Evolutionary conservation across 2,329 filamentous ascomycete species (phyloP), one percentile per base, ranked within the genome.

Genomic region (Fusarium caatingaense): DNA sequence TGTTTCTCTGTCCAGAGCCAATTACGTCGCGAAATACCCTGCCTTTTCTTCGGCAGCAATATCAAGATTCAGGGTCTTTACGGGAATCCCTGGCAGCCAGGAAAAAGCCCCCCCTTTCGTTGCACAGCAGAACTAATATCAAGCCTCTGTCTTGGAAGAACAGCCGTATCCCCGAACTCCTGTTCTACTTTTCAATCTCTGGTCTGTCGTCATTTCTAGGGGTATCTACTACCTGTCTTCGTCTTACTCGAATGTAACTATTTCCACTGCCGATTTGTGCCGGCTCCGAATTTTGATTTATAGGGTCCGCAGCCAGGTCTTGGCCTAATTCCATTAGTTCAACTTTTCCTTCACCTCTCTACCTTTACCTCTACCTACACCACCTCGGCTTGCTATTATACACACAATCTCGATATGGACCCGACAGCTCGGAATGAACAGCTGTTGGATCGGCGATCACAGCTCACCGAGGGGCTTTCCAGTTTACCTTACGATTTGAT

Each of bases 401-500:
- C 60, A 27, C 16, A n/a, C 32, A 48, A 25, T 42, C 23, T 21
- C 44, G 16, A 49, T 50, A 79, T 78, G 83, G 73, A 79, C 68
- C 71, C 79, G 37, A 44, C 80, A 58, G 75, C 79, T 70, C 79
- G 79, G 25, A 77, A 81, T 41, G 81, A 83, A 59, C 71, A 78
- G 58, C 82, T 89, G 64, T 81, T 91, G 53, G 80, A 82, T 50
- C 83, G 84, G 59, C 89, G 90, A 54, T 81, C 85, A 46, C 80
- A 84, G 66, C 80, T 90, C 64, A 92, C 90, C 1, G 80, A 88
- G 18, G 79, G 82, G 1, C 81, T 91, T 20, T 77, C 79, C 12
- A 81, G 80, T 10, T 78, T 81, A 7, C 86, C 89, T 2, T 91
- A 90, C 75, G 88, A 92, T 72, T 78, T 89, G 37, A 83, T 92